A percentile compares a stretch with the other conserved stretches of the same genome.
Conservation (phyloP, 2,329 filamentous ascomycete genomes). For the Arthrobotrys sinensis region DNA sequence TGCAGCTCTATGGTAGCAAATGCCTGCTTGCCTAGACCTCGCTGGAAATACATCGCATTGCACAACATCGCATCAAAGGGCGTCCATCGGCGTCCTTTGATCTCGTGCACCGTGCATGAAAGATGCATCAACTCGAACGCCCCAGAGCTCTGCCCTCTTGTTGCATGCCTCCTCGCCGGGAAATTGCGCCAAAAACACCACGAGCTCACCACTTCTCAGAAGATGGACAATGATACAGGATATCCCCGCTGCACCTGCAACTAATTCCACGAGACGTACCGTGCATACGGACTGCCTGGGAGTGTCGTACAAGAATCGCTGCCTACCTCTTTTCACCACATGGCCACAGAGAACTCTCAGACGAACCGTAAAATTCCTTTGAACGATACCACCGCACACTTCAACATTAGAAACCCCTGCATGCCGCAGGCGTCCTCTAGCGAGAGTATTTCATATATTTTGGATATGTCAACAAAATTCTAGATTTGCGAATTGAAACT, state of each 20-base stretch:
- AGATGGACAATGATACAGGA: not conserved
- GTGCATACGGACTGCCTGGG: constrained; percentile 8
- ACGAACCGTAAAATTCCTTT: constrained; percentile 2
- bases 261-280: constrained; percentile 21
- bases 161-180: not conserved
- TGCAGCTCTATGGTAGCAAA: not conserved
- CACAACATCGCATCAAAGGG: constrained; percentile 7
- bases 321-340: constrained; percentile 26
- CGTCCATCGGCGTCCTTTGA: constrained; percentile 23
- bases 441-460: constrained; percentile 11
- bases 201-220: constrained; percentile 3
- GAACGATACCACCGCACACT: not conserved
- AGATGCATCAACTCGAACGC: constrained; percentile 17
- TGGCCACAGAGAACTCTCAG: constrained; percentile 8
- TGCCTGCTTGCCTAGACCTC: not conserved
- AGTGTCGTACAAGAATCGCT: constrained; percentile 44
- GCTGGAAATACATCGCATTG: constrained; percentile 10
- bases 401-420: constrained; percentile 34
- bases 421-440: constrained; percentile 33
- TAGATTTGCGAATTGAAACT: constrained; percentile 15
- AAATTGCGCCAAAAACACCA: not conserved
- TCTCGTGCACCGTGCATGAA: constrained; percentile 23
- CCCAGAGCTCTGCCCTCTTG: constrained; percentile 16
- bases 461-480: constrained; percentile 40
- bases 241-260: constrained; percentile 5